Conservation (phyloP, 176 grass and related monocot genomes). For the Oryza meyeriana region DNA sequence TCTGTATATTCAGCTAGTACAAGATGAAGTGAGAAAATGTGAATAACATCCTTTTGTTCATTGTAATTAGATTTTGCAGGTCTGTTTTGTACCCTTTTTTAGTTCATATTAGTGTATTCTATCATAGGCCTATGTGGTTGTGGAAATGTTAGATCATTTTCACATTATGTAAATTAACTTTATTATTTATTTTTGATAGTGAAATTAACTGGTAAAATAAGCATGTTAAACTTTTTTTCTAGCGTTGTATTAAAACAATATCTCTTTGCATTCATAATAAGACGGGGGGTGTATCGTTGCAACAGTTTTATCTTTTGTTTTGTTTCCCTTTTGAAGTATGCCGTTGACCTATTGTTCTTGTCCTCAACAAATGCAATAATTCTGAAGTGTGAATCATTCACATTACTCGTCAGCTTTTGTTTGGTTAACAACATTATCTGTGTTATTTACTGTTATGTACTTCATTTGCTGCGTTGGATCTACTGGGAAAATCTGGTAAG, state of each 20-base stretch:
- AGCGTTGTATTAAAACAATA: not conserved
- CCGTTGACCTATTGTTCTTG: not conserved
- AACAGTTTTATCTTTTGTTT: not conserved
- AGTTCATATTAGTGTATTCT: conserved; percentile 44
- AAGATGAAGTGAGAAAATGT: conserved; percentile 58
- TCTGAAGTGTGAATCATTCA: conserved; percentile 2
- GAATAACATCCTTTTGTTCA: conserved; percentile 68
- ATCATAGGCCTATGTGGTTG: conserved; percentile 37
- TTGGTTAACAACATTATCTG: not conserved
- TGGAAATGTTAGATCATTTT: conserved; percentile 48
- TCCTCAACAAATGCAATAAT: not conserved
- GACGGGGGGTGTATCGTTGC: not conserved
- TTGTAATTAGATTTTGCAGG: conserved; percentile 86
- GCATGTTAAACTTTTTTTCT: conserved; percentile 23
- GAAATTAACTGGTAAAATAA: conserved; percentile 65
- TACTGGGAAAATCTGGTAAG: not conserved
- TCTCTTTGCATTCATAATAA: conserved; percentile 41
- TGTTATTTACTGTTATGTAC: not conserved
- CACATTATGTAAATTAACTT: conserved; percentile 57
- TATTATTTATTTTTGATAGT: conserved; percentile 72
- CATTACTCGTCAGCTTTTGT: not conserved
- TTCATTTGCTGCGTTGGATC: not conserved
- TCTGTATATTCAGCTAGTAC: conserved; percentile 52
- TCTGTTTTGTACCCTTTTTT: conserved; percentile 34
- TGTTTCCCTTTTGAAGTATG: not conserved